Evolutionary conservation across 768 basidiomycete species (phyloP).

Genomic region (Suillus subalutaceus): DNA sequence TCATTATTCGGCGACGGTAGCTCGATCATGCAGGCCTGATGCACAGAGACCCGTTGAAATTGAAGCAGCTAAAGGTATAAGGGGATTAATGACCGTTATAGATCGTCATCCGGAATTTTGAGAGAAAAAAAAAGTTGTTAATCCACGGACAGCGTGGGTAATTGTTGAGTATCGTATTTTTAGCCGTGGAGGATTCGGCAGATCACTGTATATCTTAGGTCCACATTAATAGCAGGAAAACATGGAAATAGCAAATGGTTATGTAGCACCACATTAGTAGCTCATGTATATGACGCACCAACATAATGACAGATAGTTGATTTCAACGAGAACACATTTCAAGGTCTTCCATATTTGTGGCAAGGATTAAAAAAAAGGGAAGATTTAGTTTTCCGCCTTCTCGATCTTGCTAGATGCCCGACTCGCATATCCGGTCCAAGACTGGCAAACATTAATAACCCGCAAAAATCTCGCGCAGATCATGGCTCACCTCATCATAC

Average conservation of each 20-base stretch:
- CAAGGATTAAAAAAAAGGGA: not conserved
- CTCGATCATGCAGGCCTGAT: conserved; percentile 37
- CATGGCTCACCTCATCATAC: conserved; percentile 85
- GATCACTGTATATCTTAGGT: conserved; percentile 21
- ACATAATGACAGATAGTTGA: conserved; percentile 7
- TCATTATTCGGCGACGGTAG: conserved; percentile 38
- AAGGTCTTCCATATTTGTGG: conserved; percentile 3
- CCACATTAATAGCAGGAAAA: conserved; percentile 19
- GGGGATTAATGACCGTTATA: conserved; percentile 40
- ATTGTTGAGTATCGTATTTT: conserved; percentile 26
- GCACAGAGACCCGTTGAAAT: conserved; percentile 40
- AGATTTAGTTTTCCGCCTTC: conserved; percentile 38
- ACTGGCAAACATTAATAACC: conserved; percentile 49
- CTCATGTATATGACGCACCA: conserved; percentile 16
- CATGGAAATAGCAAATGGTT: conserved; percentile 22
- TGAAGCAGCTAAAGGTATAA: conserved; percentile 37
- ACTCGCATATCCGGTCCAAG: conserved; percentile 93
- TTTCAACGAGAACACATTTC: not conserved
- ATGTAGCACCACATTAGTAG: conserved; percentile 32
- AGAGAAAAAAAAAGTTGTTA: conserved; percentile 14
- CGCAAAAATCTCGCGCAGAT: conserved; percentile 12
- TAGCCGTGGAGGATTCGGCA: conserved; percentile 17
- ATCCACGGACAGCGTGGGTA: conserved; percentile 20
- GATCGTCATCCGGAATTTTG: conserved; percentile 34
- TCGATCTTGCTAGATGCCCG: conserved; percentile 74